Evolutionary conservation across 208 protist genomes (phyloP), one percentile per base, ranked within the genome.

Genomic region (Angomonas deanei): DNA sequence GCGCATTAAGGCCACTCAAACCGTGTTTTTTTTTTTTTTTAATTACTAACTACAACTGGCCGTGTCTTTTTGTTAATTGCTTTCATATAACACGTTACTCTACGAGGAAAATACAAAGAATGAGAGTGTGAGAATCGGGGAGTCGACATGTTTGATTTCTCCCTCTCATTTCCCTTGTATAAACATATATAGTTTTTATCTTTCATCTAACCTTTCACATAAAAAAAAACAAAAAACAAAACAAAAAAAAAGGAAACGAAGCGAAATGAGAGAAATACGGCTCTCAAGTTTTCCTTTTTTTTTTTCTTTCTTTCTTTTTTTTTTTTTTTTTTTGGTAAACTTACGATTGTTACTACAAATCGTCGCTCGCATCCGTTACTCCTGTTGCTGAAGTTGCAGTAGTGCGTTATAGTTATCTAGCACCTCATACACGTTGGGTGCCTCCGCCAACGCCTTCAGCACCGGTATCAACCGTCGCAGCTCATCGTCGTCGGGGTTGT

Each of bases 321-420:
- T 52, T 52, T 52, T 26, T 52, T 26, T 17, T 52, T 21, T 26
- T 26, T 52, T 52, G 5, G 5, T 52, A n/a, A n/a, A n/a, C n/a
- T n/a, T n/a, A n/a, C n/a, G n/a, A n/a, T n/a, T n/a, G n/a, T n/a
- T n/a, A n/a, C n/a, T n/a, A n/a, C n/a, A n/a, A n/a, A n/a, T n/a
- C n/a, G n/a, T n/a, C n/a, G n/a, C 46, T 21, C 21, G 5, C n/a
- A 17, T 52, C n/a, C n/a, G 6, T 52, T 56, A 33, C 23, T 39
- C 30, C 28, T 59, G 28, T 24, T 90, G 77, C 46, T 86, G 73
- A 0, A 88, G 65, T 47, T 88, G 86, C 59, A 89, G 49, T 23
- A 91, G 54, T 1, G 88, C 82, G 59, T 89, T 94, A 66, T 91
- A 91, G 68, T 89, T 76, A 54, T 94, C 84, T 13, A 94, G 61